Conservation (phyloP, 257 asterid species). For the Marsdenia floribunda region DNA sequence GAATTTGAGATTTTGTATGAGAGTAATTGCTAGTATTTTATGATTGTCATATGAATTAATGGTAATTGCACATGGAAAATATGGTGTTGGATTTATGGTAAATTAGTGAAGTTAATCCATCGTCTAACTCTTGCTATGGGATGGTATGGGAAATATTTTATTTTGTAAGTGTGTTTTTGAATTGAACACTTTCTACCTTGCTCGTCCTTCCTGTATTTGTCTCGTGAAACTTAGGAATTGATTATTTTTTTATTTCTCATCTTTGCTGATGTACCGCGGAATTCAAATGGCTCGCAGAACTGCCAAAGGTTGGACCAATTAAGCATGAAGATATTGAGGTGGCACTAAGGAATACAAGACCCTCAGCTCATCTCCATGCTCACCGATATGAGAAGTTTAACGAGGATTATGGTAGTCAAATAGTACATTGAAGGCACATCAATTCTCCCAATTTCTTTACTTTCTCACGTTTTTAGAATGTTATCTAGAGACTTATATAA, state of each 20-base stretch:
- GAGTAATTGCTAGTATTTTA: not conserved
- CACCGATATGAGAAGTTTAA: conserved; percentile 80
- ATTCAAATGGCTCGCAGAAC: conserved; percentile 41
- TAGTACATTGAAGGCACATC: conserved; percentile 62
- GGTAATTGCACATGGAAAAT: not conserved
- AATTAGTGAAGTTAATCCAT: not conserved
- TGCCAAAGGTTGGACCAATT: conserved; percentile 87
- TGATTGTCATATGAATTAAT: not conserved
- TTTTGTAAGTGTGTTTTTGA: not conserved
- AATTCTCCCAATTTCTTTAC: not conserved
- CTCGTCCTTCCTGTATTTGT: not conserved
- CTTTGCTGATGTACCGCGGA: conserved; percentile 10
- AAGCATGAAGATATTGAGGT: conserved; percentile 60
- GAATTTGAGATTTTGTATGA: not conserved
- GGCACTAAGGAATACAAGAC: conserved; percentile 86
- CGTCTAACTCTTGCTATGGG: not conserved
- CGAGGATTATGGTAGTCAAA: conserved; percentile 87
- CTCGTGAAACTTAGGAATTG: not conserved
- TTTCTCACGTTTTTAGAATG: not conserved
- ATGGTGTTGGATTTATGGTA: not conserved
- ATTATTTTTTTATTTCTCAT: not conserved
- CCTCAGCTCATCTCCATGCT: conserved; percentile 92
- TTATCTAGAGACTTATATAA: not conserved
- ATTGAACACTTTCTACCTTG: not conserved
- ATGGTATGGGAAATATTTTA: not conserved